Base-by-base conservation (phyloP, 108 stramenopile species). In the Aurantiochytrium sp. region DNA sequence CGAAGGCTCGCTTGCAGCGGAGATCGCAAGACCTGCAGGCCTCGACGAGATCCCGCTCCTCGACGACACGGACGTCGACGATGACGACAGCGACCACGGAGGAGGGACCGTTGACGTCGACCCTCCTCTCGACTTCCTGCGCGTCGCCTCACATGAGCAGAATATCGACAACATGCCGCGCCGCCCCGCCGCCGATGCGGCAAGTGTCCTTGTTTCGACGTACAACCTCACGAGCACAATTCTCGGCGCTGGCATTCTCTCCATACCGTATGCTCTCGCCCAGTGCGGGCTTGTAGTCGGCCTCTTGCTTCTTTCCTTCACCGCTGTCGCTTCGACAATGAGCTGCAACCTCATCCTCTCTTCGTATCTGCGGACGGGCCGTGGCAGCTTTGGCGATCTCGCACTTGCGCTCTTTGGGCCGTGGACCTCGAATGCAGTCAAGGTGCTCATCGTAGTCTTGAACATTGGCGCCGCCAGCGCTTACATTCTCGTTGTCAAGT, bases 221-320 rank as follows among this genome's bases (percentile, higher is more conserved):
- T 83, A 83, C 51, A 83, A 83, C 51, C 23, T 83, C 2, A 83
- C 76, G 23, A 83, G 76, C 76, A 83, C 76, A 23, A 83, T 83
- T 23, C 51, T 83, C 6, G 76, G 76, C 28, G 76, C 76, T 12
- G 76, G 76, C n/a, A 83, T 83, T 35, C 76, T 83, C 51, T 83
- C 76, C 51, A 53, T 83, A 8, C 76, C 76, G 3, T 83, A 53
- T 23, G 76, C 76, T 1, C 45, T 83, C 49, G 76, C 76, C 44
- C 19, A 83, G 28, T 83, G 76, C 51, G 76, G 76, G 14, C 51
- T 83, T 6, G 76, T 4, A 0, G 23, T 83, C 51, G 76, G 76
- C n/a, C 45, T 83, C 51, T 12, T 35, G 10, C 76, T 83, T 12
- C 51, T 83, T 12, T 43, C 49, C n/a, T 53, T 83, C 45, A 53